Base-by-base conservation (phyloP, 805 yeast species). In the Lipomyces starkeyi region DNA sequence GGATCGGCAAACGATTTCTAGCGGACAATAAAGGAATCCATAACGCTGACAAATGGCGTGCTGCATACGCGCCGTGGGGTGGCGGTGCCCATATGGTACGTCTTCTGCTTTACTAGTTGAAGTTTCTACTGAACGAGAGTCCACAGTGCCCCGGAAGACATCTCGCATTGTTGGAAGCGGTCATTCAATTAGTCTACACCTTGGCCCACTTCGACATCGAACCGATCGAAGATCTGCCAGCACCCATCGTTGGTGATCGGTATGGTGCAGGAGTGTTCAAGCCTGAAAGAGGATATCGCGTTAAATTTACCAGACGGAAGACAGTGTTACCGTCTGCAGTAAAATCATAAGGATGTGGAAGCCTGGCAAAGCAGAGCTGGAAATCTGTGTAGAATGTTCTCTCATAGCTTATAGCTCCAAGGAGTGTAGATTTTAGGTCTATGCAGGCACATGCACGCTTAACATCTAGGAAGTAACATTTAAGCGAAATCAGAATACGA, bases 61-160 rank as follows among this genome's bases (percentile, higher is more conserved):
- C 9, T 9, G 52, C 62, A 3, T 65, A 65, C 52, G 32, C 56
- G 27, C 64, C 68, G 1, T 65, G 64, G 62, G 68, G 68, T 4
- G 64, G 65, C 17, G 68, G 68, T 7, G 54, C 64, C 5, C 64
- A 64, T 34, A 57, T 61, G 40, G 66, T 65, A 65, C 1, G 67
- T 56, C 34, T 35, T 25, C 0, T n/a, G 4, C 22, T 25, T 34
- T 49, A n/a, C 58, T 14, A 22, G 14, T 25, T 4, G 58, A 25
- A n/a, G n/a, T 47, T 29, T 11, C 3, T 29, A 25, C n/a, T 37
- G n/a, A 20, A 55, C 2, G 40, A 14, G 3, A 14, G 40, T 4
- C 5, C 8, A 4, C 32, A 68, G 69, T 68, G 71, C 47, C 69
- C 68, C 35, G 71, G 71, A 2, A 47, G 63, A 13, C 22, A 20